Evolutionary conservation across 164 flowering plant genomes (phyloP), one percentile per base, ranked within the genome.

Genomic region (Chimonanthus salicifolius): DNA sequence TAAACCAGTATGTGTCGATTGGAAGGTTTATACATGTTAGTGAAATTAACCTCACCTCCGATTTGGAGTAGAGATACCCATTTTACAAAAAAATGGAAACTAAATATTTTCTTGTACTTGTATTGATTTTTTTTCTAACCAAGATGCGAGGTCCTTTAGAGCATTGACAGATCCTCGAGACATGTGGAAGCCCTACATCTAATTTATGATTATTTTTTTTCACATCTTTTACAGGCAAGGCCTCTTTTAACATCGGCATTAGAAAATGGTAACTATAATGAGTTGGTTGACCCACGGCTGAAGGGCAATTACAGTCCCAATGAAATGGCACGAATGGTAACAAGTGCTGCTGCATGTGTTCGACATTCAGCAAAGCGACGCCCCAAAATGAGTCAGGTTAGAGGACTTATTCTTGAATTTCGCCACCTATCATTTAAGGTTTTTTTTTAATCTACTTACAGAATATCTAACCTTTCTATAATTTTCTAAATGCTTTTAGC

Each of bases 341-440:
- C 91, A 33, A 84, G 89, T 73, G 97, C 92, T 71, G 87, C 93
- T 18, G 92, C 94, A 4, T 72, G 87, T 72, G 81, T 90, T 66
- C 90, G 98, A 5, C 94, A 93, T 76, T 93, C 97, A 60, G 93
- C 87, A 6, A 80, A 79, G 76, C 82, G 85, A 72, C 90, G 97
- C 15, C 91, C 97, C 0, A 85, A 82, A 68, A 93, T 93, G 98
- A 91, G 94, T 75, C 94, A 91, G 94, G 98, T 90, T 74, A 10
- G 64, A 4, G 3, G 6, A 49, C 45, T 9, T 62, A n/a, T 8
- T n/a, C 33, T 33, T 33, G 33, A 33, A 33, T 33, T 33, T 33
- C 33, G 33, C 33, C 33, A 33, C 33, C 33, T 33, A 33, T 33
- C 33, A 33, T 33, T 33, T 33, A 58, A 10, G 11, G 16, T 33